Percentiles rank a stretch among this genome's conserved stretches.
phyloP scores from a whole-genome alignment of 805 yeast genomes.

The Lipomyces sp. region DNA sequence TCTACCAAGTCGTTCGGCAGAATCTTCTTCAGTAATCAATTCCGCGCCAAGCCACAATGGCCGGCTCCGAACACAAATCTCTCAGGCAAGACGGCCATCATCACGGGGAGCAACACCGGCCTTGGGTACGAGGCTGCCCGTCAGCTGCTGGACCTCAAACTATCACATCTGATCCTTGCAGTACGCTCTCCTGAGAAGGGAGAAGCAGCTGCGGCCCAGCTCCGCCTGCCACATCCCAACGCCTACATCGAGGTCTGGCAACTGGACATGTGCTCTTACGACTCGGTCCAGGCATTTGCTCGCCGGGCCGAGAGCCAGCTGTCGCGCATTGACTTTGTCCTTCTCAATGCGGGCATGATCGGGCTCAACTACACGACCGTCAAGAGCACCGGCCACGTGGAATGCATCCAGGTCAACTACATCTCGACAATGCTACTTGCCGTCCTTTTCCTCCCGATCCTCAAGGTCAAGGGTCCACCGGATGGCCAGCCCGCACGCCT shows the following conservation, averaged over 20 bases:
- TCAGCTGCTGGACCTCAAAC: neutral
- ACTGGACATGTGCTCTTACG: slow-evolving; percentile 11
- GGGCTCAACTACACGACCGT: no score
- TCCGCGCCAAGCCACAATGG: neutral
- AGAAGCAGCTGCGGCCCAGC: neutral
- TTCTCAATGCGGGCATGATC: slow-evolving; percentile 6
- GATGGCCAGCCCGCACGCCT: neutral
- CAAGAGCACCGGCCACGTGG: slow-evolving; percentile 11
- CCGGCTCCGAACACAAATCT: neutral
- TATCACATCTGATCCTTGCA: neutral
- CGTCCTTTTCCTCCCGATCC: slow-evolving; percentile 8
- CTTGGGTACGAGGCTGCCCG: neutral
- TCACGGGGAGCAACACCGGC: neutral
- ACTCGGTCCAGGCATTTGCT: neutral
- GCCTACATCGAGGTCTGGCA: slow-evolving; percentile 17
- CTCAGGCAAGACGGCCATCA: neutral
- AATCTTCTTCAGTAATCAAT: neutral
- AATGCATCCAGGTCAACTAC: slow-evolving; percentile 8
- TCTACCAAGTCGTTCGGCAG: neutral
- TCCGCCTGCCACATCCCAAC: neutral
- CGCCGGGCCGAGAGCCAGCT: neutral
- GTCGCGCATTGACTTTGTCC: neutral
- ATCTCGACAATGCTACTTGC: slow-evolving; percentile 9
- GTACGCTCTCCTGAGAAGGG: neutral
- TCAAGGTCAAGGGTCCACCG: neutral